Conservation (phyloP, 768 basidiomycete genomes). For the Rhodotorula paludigena region DNA sequence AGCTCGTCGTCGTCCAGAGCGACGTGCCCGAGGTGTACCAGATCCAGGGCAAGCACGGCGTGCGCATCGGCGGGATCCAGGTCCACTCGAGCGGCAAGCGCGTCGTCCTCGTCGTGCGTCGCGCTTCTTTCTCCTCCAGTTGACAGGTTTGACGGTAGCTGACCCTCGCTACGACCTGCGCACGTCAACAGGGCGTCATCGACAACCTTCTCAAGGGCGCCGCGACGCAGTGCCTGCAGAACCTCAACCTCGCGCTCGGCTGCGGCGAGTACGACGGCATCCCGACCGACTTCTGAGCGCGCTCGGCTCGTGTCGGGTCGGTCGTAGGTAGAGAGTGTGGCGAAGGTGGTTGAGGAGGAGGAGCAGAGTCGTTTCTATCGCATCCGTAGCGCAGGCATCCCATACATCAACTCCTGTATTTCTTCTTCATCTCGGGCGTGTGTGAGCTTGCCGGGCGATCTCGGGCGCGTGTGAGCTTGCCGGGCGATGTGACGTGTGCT, state of each 20-base stretch:
- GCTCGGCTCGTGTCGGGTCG: too few species aligned
- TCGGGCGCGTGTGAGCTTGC: too few species aligned
- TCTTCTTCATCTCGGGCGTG: too few species aligned
- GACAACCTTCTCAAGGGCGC: slow-evolving; percentile 98
- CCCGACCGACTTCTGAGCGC: slow-evolving; percentile 47
- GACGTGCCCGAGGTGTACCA: slow-evolving; percentile 68
- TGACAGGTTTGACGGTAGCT: too few species aligned
- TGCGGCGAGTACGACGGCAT: slow-evolving; percentile 81
- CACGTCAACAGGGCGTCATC: slow-evolving; percentile 65
- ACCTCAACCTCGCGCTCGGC: slow-evolving; percentile 82
- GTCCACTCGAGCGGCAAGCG: slow-evolving; percentile 81
- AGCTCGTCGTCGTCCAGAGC: slow-evolving; percentile 62
- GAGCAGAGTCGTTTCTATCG: too few species aligned
- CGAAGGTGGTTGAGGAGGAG: too few species aligned
- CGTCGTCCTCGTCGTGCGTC: slow-evolving; percentile 83
- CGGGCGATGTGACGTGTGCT: too few species aligned
- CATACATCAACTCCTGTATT: too few species aligned
- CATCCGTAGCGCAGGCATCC: too few species aligned
- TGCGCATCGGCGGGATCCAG: slow-evolving; percentile 87
- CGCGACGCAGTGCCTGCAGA: slow-evolving; percentile 95
- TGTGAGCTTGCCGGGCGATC: too few species aligned
- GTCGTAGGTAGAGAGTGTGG: too few species aligned
- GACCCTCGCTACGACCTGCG: too few species aligned
- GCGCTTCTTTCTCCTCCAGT: not conserved
- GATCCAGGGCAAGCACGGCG: slow-evolving; percentile 77